Conservation (phyloP, 257 asterid species). For the Orobanche coerulescens region DNA sequence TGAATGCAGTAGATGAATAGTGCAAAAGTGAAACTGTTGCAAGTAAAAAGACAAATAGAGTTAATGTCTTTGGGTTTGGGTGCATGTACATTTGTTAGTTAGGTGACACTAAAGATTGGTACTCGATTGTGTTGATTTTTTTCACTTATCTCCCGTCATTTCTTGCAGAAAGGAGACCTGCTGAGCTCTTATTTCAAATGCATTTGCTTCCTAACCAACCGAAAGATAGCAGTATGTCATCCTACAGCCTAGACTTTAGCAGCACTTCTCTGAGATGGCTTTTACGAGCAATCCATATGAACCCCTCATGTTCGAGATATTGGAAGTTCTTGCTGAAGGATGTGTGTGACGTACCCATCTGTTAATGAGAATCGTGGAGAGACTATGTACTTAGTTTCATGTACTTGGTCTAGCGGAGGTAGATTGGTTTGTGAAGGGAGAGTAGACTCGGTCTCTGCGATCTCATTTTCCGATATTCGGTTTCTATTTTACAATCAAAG, state of each 20-base stretch:
- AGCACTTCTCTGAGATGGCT: conserved; percentile 44
- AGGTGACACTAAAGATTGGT: neutral
- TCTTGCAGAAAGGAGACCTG: conserved; percentile 63
- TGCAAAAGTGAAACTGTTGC: too few species aligned
- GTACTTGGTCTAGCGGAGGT: neutral
- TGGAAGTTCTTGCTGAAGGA: conserved; percentile 61
- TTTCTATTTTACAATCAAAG: neutral
- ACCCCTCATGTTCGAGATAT: conserved; percentile 82
- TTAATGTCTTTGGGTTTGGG: neutral
- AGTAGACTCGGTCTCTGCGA: neutral
- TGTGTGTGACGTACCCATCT: neutral
- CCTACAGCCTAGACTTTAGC: conserved; percentile 19
- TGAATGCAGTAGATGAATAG: too few species aligned
- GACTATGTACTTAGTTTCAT: neutral
- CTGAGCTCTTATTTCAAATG: conserved; percentile 86
- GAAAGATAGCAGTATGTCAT: conserved; percentile 22
- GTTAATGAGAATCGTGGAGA: neutral
- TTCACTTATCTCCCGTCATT: conserved; percentile 4
- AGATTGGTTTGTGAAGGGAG: neutral
- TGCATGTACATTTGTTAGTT: too few species aligned
- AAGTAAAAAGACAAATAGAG: too few species aligned
- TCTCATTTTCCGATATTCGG: neutral
- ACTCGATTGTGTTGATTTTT: neutral
- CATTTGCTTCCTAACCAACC: conserved; percentile 48
- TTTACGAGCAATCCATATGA: conserved; percentile 67